Conservation (phyloP, 495 filamentous ascomycete species). For the Xylaria scruposa region DNA sequence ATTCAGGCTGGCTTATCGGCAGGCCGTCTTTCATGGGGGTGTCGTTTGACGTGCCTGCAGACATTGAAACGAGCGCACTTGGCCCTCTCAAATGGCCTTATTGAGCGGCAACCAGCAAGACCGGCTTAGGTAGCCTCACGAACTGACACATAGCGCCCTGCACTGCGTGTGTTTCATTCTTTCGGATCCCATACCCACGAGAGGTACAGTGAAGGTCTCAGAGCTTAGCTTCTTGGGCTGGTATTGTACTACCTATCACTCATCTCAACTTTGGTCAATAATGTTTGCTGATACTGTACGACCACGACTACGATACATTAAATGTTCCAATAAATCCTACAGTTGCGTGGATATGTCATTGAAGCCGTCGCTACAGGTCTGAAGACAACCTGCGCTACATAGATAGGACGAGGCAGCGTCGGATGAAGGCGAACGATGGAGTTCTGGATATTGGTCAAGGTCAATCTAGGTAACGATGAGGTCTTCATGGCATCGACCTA, state of each 20-base stretch:
- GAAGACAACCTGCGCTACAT: background rate
- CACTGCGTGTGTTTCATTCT: background rate
- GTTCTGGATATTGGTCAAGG: background rate
- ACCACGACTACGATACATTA: background rate
- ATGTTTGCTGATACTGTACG: background rate
- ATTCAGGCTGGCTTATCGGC: conserved; percentile 1
- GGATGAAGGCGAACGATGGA: background rate
- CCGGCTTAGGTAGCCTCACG: background rate
- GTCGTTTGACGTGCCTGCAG: conserved; percentile 13
- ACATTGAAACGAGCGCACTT: conserved; percentile 8
- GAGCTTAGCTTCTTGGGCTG: background rate
- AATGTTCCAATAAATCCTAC: conserved; percentile 1
- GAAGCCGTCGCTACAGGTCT: background rate
- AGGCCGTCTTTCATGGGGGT: background rate
- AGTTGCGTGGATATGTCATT: background rate
- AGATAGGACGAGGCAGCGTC: background rate
- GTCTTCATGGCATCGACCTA: background rate
- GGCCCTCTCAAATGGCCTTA: background rate
- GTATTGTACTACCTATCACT: background rate
- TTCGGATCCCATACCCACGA: background rate
- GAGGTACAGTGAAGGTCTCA: background rate
- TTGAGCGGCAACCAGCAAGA: background rate
- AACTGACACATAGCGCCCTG: background rate
- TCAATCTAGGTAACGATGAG: background rate
- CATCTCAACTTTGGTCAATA: background rate